Percentiles rank a stretch among this genome's conserved stretches.
phyloP scores from a whole-genome alignment of 208 protist species.

The Trypanosoma scelopori region DNA sequence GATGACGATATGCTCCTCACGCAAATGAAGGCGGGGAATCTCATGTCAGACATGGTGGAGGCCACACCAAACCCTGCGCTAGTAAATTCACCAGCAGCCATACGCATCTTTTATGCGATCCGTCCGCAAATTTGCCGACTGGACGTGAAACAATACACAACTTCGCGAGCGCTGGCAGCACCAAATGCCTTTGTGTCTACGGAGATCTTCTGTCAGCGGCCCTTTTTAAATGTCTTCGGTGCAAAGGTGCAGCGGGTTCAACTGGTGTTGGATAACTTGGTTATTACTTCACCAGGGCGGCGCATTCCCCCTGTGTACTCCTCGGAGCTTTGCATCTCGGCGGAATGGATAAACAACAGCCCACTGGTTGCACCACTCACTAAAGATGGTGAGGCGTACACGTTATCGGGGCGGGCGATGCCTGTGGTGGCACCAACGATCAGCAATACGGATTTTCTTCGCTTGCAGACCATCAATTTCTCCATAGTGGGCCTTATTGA shows the following conservation, averaged over 20 bases:
- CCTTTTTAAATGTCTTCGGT: conserved; percentile 66
- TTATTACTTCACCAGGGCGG: conserved; percentile 22
- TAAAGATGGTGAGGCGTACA: conserved; percentile 31
- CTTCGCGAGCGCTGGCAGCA: conserved; percentile 45
- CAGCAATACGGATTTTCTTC: conserved; percentile 51
- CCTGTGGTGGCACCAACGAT: conserved; percentile 47
- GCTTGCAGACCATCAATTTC: conserved; percentile 60
- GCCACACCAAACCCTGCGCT: conserved; percentile 46
- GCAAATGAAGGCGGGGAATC: conserved; percentile 54
- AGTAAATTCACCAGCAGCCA: conserved; percentile 27
- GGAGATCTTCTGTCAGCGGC: conserved; percentile 65
- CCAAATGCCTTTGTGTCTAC: conserved; percentile 58
- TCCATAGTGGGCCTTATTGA: conserved; percentile 42
- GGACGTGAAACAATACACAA: conserved; percentile 62
- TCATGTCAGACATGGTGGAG: conserved; percentile 71
- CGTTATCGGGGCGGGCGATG: conserved; percentile 18
- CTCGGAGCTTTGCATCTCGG: conserved; percentile 42
- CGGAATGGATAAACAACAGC: conserved; percentile 48
- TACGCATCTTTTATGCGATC: conserved; percentile 58
- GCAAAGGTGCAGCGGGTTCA: conserved; percentile 48
- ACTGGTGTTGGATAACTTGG: conserved; percentile 46
- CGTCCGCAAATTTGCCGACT: conserved; percentile 50
- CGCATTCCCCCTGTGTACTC: conserved; percentile 38
- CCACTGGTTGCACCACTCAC: conserved; percentile 29
- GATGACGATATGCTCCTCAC: conserved; percentile 48